These are phyloP conservation scores for Diaporthe vexans DNA, from an alignment of 2,329 filamentous ascomycete genomes.

Conservation along the genomic window DNA sequence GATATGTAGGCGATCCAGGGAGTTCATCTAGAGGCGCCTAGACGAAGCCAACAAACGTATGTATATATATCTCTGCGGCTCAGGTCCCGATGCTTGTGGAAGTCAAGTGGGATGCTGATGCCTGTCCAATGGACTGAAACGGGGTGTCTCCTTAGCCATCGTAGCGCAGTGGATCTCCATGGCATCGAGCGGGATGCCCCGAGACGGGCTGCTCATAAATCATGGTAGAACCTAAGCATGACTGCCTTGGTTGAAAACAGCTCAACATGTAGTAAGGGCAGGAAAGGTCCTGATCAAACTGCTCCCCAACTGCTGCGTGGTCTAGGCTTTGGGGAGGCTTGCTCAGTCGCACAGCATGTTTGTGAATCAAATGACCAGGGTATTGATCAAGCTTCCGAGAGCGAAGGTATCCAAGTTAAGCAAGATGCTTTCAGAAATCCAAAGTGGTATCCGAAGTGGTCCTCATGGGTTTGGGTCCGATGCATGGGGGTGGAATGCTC, in stretches of 20 bases:
- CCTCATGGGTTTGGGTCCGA: not conserved
- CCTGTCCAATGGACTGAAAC: not conserved
- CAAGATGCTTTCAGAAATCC: not conserved
- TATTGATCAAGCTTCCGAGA: not conserved
- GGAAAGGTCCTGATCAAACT: not conserved
- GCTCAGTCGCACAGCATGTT: not conserved
- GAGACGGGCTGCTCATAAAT: not conserved
- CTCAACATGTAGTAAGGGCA: not conserved
- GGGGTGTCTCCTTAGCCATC: not conserved
- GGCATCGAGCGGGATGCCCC: not conserved
- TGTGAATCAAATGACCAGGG: not conserved
- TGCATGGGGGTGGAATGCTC: not conserved
- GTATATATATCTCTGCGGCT: too few relatives aligned
- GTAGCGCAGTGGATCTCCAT: too few relatives aligned
- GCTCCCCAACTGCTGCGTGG: not conserved
- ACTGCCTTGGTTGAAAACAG: too few relatives aligned
- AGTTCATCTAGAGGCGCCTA: not conserved
- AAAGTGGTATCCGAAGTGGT: not conserved
- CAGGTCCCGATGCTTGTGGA: not conserved
- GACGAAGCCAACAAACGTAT: slow-evolving; percentile 1
- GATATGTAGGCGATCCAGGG: not conserved
- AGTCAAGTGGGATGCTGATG: not conserved
- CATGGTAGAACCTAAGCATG: not conserved
- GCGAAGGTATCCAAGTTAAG: not conserved
- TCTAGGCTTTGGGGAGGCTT: not conserved